Conservation (phyloP, 768 basidiomycete species). For the Goffeauzyma gilvescens region DNA sequence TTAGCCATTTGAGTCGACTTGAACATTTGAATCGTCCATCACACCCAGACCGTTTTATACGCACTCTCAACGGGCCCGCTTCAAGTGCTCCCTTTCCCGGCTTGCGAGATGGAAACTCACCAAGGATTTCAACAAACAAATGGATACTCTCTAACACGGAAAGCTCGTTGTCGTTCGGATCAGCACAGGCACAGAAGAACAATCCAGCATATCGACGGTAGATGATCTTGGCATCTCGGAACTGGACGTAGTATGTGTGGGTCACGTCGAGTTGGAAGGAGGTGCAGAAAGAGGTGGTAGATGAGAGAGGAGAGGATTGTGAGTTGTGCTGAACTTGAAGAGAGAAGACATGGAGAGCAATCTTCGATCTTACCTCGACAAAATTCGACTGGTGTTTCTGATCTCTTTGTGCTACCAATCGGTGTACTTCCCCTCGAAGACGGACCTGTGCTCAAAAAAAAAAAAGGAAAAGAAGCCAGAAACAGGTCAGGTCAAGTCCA, state of each 20-base stretch:
- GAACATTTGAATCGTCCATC: background rate
- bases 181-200: slow-evolving; percentile 94
- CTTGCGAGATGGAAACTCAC: slow-evolving; percentile 36
- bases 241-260: slow-evolving; percentile 43
- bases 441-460: slow-evolving; percentile 45
- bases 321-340: background rate
- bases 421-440: slow-evolving; percentile 85
- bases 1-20: background rate
- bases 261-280: background rate
- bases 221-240: slow-evolving; percentile 92
- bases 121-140: slow-evolving; percentile 90
- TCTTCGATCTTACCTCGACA: slow-evolving; percentile 54
- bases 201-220: slow-evolving; percentile 93
- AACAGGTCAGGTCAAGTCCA: background rate
- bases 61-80: background rate
- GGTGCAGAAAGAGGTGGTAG: background rate
- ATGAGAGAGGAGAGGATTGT: background rate
- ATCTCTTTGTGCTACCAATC: slow-evolving; percentile 84
- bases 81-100: background rate
- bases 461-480: background rate
- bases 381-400: slow-evolving; percentile 99
- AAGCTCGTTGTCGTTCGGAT: slow-evolving; percentile 94
- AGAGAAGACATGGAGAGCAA: background rate
- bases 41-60: background rate
- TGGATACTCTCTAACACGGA: slow-evolving; percentile 96